A percentile compares a stretch with the other conserved stretches of the same genome.
Evolutionary conservation across 108 stramenopile species (phyloP).

Genomic region (Mediolabrus comicus): DNA sequence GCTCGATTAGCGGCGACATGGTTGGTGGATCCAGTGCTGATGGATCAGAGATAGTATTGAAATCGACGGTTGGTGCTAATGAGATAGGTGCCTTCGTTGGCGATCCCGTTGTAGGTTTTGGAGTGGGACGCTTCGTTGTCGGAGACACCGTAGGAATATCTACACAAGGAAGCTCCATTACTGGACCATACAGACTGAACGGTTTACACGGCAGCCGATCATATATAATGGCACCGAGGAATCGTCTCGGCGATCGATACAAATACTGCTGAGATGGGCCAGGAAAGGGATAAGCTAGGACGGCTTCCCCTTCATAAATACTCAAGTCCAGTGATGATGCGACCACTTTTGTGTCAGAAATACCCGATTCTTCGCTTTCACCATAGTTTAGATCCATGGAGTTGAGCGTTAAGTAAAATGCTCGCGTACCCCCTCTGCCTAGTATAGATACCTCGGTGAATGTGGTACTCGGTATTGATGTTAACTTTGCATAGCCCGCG

Average conservation of each 20-base stretch:
- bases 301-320: slow-evolving; percentile 14
- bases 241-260: background rate
- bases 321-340: background rate
- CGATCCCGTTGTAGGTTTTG: background rate
- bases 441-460: background rate
- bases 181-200: background rate
- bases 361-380: background rate
- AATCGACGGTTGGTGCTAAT: background rate
- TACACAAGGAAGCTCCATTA: background rate
- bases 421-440: background rate
- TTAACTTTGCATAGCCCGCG: background rate
- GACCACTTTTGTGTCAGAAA: background rate
- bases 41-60: too few relatives aligned
- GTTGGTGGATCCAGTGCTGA: background rate
- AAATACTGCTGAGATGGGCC: background rate
- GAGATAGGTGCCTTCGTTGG: background rate
- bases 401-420: slow-evolving; percentile 5
- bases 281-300: slow-evolving; percentile 7
- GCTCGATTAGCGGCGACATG: background rate
- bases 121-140: background rate
- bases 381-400: background rate
- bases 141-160: background rate
- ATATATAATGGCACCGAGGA: background rate
- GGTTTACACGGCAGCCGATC: slow-evolving; percentile 1
- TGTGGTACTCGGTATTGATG: background rate